Evolutionary conservation across 1,139 yeast species (phyloP), one percentile per base, ranked within the genome.

Genomic region (Candida neerlandica): DNA sequence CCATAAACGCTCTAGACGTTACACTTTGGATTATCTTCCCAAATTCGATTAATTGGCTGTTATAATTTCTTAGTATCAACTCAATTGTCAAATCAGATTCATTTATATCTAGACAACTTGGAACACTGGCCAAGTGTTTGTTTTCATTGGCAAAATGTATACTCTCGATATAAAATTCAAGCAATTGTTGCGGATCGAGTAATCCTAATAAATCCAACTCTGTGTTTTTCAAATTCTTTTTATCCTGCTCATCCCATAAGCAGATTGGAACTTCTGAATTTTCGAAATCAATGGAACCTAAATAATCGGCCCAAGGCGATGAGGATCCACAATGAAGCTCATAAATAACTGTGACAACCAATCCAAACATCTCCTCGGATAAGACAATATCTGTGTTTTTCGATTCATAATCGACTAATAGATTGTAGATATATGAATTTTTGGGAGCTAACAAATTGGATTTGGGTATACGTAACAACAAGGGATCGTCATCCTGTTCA

Each of bases 261-360:
- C 87, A 75, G 1, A 94, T 78, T 0, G 92, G 91, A 44, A 60
- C 49, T 11, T 45, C 46, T 1, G 61, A 53, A 0, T 60, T 55
- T 12, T 69, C 66, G 19, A 73, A 66, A 41, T 78, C 78, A 41
- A 90, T 78, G 15, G 88, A 75, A 35, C 72, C 64, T 45, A 91
- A 70, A 62, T 86, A 92, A 2, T 72, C 74, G 55, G 55, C 74
- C 97, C 97, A 92, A 2, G 96, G 97, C 12, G 96, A 86, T 2
- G 66, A 60, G 14, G 72, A 67, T 2, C 81, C 82, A 44, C 63
- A 51, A 5, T 67, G 57, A 49, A 76, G 68, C 62, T 92, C 98
- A 62, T 88, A 90, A 37, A 90, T 75, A 53, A 83, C 87, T 0
- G 92, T 82, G 10, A 89, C 58, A 11, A 87, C 81, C 46, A 90